Percentiles rank a stretch among this genome's conserved stretches.
Evolutionary conservation across 2,329 filamentous ascomycete genomes (phyloP).

Genomic region (Monosporascus sp.): DNA sequence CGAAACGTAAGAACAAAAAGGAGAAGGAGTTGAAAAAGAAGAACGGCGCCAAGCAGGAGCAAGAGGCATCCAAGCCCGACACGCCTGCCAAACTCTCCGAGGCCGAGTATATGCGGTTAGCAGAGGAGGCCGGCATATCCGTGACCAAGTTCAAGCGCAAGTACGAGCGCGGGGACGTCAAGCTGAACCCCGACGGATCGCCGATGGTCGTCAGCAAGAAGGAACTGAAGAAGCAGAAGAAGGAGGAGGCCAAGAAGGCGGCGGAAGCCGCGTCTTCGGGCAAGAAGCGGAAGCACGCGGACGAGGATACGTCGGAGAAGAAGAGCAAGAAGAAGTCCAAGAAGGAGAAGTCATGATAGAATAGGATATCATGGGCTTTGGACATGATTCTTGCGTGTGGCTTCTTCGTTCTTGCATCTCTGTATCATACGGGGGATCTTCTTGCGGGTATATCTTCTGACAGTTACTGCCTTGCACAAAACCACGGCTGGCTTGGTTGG

Average conservation of each 20-base stretch:
- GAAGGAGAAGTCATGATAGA: slow-evolving; percentile 52
- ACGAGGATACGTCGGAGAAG: slow-evolving; percentile 51
- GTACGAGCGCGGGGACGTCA: slow-evolving; percentile 69
- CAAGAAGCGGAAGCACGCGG: slow-evolving; percentile 71
- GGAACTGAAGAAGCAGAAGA: slow-evolving; percentile 67
- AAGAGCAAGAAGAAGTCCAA: slow-evolving; percentile 59
- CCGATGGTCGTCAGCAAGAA: slow-evolving; percentile 69
- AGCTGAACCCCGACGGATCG: slow-evolving; percentile 58
- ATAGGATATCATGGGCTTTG: slow-evolving; percentile 9
- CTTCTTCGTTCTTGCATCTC: slow-evolving; percentile 9
- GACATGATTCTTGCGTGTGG: slow-evolving; percentile 14
- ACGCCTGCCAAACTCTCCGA: slow-evolving; percentile 41
- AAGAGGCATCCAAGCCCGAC: slow-evolving; percentile 25
- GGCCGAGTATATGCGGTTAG: slow-evolving; percentile 53
- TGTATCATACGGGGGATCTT: slow-evolving; percentile 19
- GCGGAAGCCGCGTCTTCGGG: slow-evolving; percentile 38
- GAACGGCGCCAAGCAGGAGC: slow-evolving; percentile 35
- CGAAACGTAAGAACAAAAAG: slow-evolving; percentile 32
- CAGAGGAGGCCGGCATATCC: slow-evolving; percentile 62
- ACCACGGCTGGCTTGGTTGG: slow-evolving; percentile 12
- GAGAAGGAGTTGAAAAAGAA: slow-evolving; percentile 32
- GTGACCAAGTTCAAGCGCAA: slow-evolving; percentile 75
- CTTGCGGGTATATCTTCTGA: too few relatives aligned
- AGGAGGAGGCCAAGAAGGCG: slow-evolving; percentile 50
- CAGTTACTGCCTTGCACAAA: slow-evolving; percentile 4